phyloP scores from a whole-genome alignment of 2,329 filamentous ascomycete species.

The Exophiala aquamarina region DNA sequence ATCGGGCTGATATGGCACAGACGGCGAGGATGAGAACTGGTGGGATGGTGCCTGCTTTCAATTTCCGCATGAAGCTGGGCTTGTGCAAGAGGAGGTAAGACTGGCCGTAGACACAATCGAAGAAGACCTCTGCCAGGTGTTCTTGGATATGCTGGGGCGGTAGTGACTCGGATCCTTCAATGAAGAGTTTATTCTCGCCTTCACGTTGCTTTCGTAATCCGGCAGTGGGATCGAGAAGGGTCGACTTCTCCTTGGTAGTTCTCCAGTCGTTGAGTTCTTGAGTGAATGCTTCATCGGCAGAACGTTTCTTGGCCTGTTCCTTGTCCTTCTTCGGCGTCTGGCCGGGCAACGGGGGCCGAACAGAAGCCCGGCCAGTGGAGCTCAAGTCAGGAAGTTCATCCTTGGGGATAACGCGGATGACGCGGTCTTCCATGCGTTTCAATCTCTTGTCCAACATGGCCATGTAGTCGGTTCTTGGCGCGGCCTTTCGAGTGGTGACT shows the following conservation, averaged over 20 bases:
- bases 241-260: constrained; percentile 45
- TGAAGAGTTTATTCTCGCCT: constrained; percentile 73
- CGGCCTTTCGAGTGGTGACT: constrained; percentile 89
- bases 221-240: constrained; percentile 40
- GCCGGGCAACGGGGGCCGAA: constrained; percentile 73
- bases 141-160: constrained; percentile 87
- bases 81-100: constrained; percentile 94
- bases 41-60: constrained; percentile 73
- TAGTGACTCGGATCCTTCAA: constrained; percentile 78
- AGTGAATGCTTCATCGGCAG: constrained; percentile 83
- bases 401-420: constrained; percentile 92
- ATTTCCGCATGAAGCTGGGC: constrained; percentile 89
- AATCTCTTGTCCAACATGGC: constrained; percentile 95
- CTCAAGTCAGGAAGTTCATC: constrained; percentile 70
- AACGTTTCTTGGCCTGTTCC: constrained; percentile 66
- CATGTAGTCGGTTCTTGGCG: constrained; percentile 96
- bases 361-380: constrained; percentile 73
- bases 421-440: constrained; percentile 96
- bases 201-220: constrained; percentile 60
- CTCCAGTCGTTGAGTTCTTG: constrained; percentile 81
- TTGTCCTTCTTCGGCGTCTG: constrained; percentile 55
- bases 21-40: constrained; percentile 92
- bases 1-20: constrained; percentile 91
- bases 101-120: constrained; percentile 93
- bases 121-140: constrained; percentile 91